Base-by-base conservation (phyloP, 2,329 filamentous ascomycete genomes). In the Apiospora arundinis region DNA sequence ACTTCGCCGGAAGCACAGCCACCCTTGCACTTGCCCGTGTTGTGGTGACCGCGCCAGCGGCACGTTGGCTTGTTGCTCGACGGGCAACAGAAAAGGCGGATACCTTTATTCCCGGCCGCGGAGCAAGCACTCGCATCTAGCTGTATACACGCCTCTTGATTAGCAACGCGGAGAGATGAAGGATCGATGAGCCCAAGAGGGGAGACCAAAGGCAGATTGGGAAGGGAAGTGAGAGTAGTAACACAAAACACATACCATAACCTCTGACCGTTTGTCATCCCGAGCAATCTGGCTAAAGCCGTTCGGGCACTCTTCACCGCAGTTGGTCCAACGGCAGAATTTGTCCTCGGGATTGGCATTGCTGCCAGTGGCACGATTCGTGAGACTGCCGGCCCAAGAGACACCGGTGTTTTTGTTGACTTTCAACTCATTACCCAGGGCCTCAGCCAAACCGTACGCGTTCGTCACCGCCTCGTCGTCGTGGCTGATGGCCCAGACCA, bases 401-500 rank as follows among this genome's bases (percentile, higher is more conserved):
- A 60, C 9, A 16, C 49, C 49, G 9, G 49, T 60, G n/a, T 18
- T 60, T n/a, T 60, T 32, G n/a, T 60, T n/a, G 49, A 60, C n/a
- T 14, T 60, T 60, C 23, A 60, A 25, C n/a, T 60, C 49, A 21
- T 60, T 60, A 14, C 49, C 49, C 9, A 60, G 28, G 14, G n/a
- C 49, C 16, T 60, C 28, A 14, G 49, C 49, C n/a, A 60, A 21
- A 16, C 49, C 49, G 49, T 60, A 60, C 23, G 49, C 49, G n/a
- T 60, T 60, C 23, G 49, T 60, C 7, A 21, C 49, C 49, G 23
- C 16, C 16, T n/a, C 63, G 37, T 66, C 21, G 63, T 66, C 63
- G 21, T n/a, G 37, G 12, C 18, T 21, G 37, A 44, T 25, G 37
- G 69, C 69, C 69, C 69, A 70, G 28, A 70, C 60, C 69, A 70